These are phyloP conservation scores for Metschnikowia bowlesiae DNA, from an alignment of 805 yeast species.

Conservation along the genomic window DNA sequence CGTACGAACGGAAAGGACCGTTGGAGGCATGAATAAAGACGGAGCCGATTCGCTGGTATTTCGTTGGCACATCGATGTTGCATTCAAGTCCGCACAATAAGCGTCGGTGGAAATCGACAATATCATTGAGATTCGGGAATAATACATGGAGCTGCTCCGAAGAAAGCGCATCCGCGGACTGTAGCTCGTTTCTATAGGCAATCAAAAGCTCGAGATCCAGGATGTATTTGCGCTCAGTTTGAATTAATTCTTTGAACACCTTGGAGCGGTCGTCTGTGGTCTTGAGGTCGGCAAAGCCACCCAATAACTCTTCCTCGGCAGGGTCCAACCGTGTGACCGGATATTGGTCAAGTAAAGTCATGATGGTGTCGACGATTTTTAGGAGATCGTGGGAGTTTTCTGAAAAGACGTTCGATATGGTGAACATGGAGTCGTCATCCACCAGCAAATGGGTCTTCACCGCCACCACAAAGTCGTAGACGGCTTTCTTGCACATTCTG, in stretches of 20 bases:
- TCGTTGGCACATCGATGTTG: constrained; percentile 68
- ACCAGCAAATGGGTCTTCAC: constrained; percentile 72
- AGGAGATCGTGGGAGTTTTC: constrained; percentile 75
- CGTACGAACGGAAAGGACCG: constrained; percentile 81
- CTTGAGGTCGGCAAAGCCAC: constrained; percentile 20
- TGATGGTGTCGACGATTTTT: constrained; percentile 70
- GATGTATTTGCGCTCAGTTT: constrained; percentile 89
- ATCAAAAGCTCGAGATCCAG: constrained; percentile 78
- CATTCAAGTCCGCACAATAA: constrained; percentile 86
- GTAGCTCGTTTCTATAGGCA: constrained; percentile 63
- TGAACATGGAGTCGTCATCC: constrained; percentile 79
- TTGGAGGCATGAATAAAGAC: constrained; percentile 77
- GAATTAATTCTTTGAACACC: constrained; percentile 78
- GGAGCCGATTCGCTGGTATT: constrained; percentile 82
- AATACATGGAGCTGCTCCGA: constrained; percentile 75
- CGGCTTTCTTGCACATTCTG: constrained; percentile 79
- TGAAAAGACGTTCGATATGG: constrained; percentile 83
- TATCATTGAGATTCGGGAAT: constrained; percentile 79
- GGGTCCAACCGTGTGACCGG: constrained; percentile 1
- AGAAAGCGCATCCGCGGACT: constrained; percentile 60
- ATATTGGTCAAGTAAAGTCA: constrained; percentile 40
- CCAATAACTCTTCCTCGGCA: constrained; percentile 7
- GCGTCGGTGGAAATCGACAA: constrained; percentile 89
- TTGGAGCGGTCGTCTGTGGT: constrained; percentile 61
- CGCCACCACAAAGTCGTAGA: constrained; percentile 84